A percentile compares a stretch with the other conserved stretches of the same genome.
These are phyloP conservation scores for Trichosporon asahii DNA, from an alignment of 1,284 basidiomycete species.

Conservation along the genomic window DNA sequence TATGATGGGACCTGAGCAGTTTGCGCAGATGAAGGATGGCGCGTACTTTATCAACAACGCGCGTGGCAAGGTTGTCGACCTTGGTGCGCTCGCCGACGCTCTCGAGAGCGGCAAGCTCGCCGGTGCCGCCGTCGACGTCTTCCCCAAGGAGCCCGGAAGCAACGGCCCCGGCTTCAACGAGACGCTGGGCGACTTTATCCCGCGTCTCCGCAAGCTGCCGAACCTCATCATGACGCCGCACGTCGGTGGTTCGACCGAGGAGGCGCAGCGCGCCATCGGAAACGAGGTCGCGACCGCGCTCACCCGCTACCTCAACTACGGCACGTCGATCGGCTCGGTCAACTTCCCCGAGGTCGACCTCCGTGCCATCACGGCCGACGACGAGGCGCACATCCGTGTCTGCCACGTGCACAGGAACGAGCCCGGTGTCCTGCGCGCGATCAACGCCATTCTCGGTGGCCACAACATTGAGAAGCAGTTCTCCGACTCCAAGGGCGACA, in stretches of 20 bases:
- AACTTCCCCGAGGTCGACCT: slow-evolving; percentile 99
- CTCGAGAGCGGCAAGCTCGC: slow-evolving; percentile 82
- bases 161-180: slow-evolving; percentile 85
- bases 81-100: slow-evolving; percentile 79
- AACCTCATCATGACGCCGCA: slow-evolving; percentile 97
- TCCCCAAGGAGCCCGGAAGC: slow-evolving; percentile 83
- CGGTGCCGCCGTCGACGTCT: slow-evolving; percentile 94
- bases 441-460: slow-evolving; percentile 86
- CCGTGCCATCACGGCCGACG: slow-evolving; percentile 76
- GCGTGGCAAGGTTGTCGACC: slow-evolving; percentile 90
- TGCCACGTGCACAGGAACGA: slow-evolving; percentile 97
- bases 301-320: slow-evolving; percentile 86
- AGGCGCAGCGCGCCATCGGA: slow-evolving; percentile 96
- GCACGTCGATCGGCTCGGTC: slow-evolving; percentile 85
- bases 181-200: slow-evolving; percentile 76
- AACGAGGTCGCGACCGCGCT: slow-evolving; percentile 87
- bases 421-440: slow-evolving; percentile 90
- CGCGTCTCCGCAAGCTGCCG: slow-evolving; percentile 65
- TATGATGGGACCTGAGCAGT: slow-evolving; percentile 77
- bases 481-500: slow-evolving; percentile 91
- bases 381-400: slow-evolving; percentile 78
- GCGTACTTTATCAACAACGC: slow-evolving; percentile 98
- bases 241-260: slow-evolving; percentile 98
- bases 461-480: slow-evolving; percentile 99
- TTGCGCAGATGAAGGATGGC: slow-evolving; percentile 91